These are phyloP conservation scores for Salvia miltiorrhiza DNA, from an alignment of 257 asterid genomes.

Conservation along the genomic window DNA sequence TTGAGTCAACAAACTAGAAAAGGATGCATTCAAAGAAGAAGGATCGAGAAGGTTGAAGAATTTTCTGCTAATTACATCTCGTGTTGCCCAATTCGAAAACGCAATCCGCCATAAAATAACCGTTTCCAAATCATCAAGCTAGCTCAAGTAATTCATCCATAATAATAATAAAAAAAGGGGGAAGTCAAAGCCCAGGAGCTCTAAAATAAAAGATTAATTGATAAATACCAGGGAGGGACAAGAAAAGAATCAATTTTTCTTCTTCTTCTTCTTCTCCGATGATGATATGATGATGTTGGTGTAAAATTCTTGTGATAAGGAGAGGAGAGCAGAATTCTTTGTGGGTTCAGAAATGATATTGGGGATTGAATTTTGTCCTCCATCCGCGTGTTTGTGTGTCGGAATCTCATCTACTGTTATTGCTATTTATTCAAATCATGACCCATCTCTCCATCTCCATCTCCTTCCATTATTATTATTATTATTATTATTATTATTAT, in stretches of 20 bases:
- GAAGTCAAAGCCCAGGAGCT: not conserved
- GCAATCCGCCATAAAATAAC: not conserved
- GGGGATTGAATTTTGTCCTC: slow-evolving; percentile 17
- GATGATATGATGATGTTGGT: not conserved
- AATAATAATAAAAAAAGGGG: not conserved
- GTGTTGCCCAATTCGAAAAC: not conserved
- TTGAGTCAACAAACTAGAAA: slow-evolving; percentile 1
- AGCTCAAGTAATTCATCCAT: not conserved
- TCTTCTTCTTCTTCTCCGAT: not conserved
- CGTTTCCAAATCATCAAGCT: not conserved
- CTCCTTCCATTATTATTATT: not conserved
- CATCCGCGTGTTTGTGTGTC: not conserved
- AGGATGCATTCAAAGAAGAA: slow-evolving; percentile 2
- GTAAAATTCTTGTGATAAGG: not conserved
- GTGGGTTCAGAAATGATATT: not conserved
- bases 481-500: not conserved
- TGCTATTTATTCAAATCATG: slow-evolving; percentile 15
- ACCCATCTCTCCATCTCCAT: slow-evolving; percentile 26
- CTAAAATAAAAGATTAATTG: not conserved
- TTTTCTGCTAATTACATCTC: not conserved
- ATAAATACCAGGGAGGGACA: slow-evolving; percentile 18
- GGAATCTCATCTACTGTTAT: slow-evolving; percentile 5
- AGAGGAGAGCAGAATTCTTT: not conserved
- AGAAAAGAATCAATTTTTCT: not conserved
- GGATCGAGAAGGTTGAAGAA: slow-evolving; percentile 9